These are phyloP conservation scores for Boletus reticuloceps DNA, from an alignment of 768 basidiomycete species.

Conservation along the genomic window DNA sequence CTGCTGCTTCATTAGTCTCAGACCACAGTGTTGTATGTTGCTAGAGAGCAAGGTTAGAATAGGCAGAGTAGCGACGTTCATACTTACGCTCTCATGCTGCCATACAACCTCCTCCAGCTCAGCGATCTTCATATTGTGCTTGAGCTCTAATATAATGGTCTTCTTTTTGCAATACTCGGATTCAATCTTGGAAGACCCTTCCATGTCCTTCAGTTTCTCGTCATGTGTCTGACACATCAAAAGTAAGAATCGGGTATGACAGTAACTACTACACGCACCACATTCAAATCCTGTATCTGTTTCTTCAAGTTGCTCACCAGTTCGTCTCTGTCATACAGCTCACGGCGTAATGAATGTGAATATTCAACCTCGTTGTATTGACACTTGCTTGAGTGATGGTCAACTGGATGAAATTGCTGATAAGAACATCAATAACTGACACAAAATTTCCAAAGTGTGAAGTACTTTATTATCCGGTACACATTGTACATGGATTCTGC, in stretches of 20 bases:
- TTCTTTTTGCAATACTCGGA: not conserved
- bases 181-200: not conserved
- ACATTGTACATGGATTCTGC: not conserved
- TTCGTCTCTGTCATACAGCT: not conserved
- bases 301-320: not conserved
- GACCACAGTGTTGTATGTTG: no score
- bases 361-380: not conserved
- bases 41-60: no score
- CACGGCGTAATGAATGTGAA: not conserved
- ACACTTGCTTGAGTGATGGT: not conserved
- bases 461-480: not conserved
- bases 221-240: not conserved
- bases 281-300: not conserved
- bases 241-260: not conserved
- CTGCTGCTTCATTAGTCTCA: no score
- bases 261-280: not conserved
- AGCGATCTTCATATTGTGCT: no score
- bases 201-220: not conserved
- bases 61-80: no score
- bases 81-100: no score
- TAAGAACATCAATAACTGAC: not conserved
- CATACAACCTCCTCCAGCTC: no score
- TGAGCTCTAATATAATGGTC: not conserved
- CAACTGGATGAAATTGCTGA: not conserved
- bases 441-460: not conserved